A percentile compares a stretch with the other conserved stretches of the same genome.
Conservation (phyloP, 2,329 filamentous ascomycete species). For the Sclerotinia nivalis region DNA sequence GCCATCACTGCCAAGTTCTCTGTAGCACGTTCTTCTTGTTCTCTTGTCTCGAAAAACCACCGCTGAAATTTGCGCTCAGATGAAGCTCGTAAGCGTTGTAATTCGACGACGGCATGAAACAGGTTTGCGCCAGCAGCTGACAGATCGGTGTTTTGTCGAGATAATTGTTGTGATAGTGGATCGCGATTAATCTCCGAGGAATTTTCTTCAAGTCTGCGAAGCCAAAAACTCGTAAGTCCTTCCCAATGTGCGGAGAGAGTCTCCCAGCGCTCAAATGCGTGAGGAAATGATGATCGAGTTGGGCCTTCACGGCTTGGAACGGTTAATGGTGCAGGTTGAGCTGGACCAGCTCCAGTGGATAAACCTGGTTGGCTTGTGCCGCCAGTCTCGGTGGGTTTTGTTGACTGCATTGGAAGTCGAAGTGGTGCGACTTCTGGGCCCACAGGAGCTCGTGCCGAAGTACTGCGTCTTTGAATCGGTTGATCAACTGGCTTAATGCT, state of each 20-base stretch:
- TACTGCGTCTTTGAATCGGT: slow-evolving; percentile 36
- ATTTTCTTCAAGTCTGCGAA: slow-evolving; percentile 87
- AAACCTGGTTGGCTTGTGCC: slow-evolving; percentile 24
- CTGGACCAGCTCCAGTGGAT: slow-evolving; percentile 11
- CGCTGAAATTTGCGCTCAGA: slow-evolving; percentile 97
- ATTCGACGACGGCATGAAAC: slow-evolving; percentile 95
- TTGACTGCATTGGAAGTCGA: slow-evolving; percentile 38
- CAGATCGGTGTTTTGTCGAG: slow-evolving; percentile 93
- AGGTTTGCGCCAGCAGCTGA: slow-evolving; percentile 95
- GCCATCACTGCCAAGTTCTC: slow-evolving; percentile 84
- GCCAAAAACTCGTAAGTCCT: slow-evolving; percentile 95
- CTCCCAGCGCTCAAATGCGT: slow-evolving; percentile 98
- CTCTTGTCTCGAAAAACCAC: slow-evolving; percentile 95
- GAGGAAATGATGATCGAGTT: slow-evolving; percentile 76
- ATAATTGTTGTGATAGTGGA: slow-evolving; percentile 82
- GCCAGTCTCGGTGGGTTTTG: slow-evolving; percentile 30
- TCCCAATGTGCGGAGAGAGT: slow-evolving; percentile 97
- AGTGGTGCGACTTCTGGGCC: slow-evolving; percentile 34
- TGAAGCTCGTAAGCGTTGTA: slow-evolving; percentile 89
- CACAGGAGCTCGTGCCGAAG: slow-evolving; percentile 34
- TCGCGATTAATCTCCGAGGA: slow-evolving; percentile 80
- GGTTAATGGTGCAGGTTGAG: slow-evolving; percentile 23
- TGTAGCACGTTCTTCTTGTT: slow-evolving; percentile 80
- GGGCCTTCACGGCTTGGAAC: slow-evolving; percentile 21
- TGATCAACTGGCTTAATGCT: slow-evolving; percentile 26